Evolutionary conservation across 306 rosid genomes (phyloP).

Genomic region (Elaeagnus macrophylla): DNA sequence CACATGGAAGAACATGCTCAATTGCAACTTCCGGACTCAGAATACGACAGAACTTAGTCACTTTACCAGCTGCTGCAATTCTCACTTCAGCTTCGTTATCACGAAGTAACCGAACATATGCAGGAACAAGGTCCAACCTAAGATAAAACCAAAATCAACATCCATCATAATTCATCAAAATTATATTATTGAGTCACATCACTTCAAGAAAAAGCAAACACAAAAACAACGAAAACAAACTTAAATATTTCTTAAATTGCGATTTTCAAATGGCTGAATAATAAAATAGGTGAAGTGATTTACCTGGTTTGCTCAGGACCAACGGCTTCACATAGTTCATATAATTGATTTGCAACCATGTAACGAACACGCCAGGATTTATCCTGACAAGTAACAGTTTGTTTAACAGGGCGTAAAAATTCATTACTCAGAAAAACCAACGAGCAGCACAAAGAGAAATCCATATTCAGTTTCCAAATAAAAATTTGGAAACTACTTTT

Average conservation of each 20-base stretch:
- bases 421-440: not conserved
- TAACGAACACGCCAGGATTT: slow-evolving; percentile 99
- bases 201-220: no score
- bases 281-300: no score
- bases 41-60: slow-evolving; percentile 88
- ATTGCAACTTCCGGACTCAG: slow-evolving; percentile 79
- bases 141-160: slow-evolving; percentile 8
- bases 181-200: not conserved
- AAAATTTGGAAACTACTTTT: no score
- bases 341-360: slow-evolving; percentile 97
- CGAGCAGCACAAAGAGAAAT: no score
- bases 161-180: slow-evolving; percentile 5
- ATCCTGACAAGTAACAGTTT: slow-evolving; percentile 45
- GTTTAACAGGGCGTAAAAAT: slow-evolving; percentile 1
- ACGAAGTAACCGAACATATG: slow-evolving; percentile 89
- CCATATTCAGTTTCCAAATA: not conserved
- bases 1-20: slow-evolving; percentile 91
- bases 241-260: no score
- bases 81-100: slow-evolving; percentile 99
- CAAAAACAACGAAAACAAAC: not conserved
- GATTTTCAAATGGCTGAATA: not conserved
- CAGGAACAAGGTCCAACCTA: slow-evolving; percentile 85
- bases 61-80: slow-evolving; percentile 98
- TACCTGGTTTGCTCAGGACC: slow-evolving; percentile 98
- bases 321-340: slow-evolving; percentile 93